Base-by-base conservation (phyloP, 495 filamentous ascomycete species). In the Aspergillus coremiiformis region DNA sequence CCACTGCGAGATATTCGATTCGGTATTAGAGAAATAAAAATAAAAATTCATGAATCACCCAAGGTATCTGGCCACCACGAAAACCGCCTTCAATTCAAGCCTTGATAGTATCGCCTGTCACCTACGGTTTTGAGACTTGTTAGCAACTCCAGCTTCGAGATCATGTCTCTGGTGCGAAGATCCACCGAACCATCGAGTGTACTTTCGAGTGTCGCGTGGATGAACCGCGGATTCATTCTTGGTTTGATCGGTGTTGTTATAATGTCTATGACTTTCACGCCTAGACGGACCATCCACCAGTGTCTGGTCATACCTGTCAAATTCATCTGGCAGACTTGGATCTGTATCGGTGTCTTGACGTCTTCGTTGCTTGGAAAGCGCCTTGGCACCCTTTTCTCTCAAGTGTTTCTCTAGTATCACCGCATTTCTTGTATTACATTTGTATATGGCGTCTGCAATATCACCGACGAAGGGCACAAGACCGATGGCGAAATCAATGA, bases 401-500 rank as follows among this genome's bases (percentile, higher is more conserved):
- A 95, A 69, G 56, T 84, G 76, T 24, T 80, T 75, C 58, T 95
- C 86, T n/a, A 95, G 76, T 8, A 86, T 60, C 39, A 84, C 72
- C 4, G 86, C 86, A 59, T 90, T 95, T 53, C 81, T 75, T 1
- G 87, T 90, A 62, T 95, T 95, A 64, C 83, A 70, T 50, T 79
- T 79, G 60, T 76, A 82, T 1, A 77, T 59, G 6, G 79, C 81
- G 62, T 97, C 93, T 30, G 78, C 78, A 21, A 97, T 21, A 59
- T 96, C 93, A 17, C 93, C 93, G 5, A 95, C 47, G 55, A 96
- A 79, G 0, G 93, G 93, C 17, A 95, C 72, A 7, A 98, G 71
- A 12, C 93, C 93, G 37, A 96, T 75, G 47, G 80, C 58, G 55
- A 94, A 87, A 66, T 96, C 93, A 23, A 91, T 45, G 3, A 82